Conservation (phyloP, 768 basidiomycete genomes). For the Rhizopogon rudus region DNA sequence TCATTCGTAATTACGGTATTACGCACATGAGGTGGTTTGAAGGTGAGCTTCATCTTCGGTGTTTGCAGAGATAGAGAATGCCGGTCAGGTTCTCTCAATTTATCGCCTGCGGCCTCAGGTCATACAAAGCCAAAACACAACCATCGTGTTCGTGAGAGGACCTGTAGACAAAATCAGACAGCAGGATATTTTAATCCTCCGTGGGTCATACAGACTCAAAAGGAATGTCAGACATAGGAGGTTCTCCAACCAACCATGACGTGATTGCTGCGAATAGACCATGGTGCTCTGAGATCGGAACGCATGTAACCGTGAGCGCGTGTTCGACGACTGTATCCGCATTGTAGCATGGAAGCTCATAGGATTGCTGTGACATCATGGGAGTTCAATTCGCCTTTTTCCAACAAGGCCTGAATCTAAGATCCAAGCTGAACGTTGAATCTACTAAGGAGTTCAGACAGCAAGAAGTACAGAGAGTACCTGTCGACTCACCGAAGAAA, state of each 20-base stretch:
- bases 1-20: constrained; percentile 8
- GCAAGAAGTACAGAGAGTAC: too few species aligned
- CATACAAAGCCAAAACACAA: too few species aligned
- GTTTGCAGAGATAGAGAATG: not conserved
- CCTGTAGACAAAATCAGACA: not conserved
- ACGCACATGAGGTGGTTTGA: constrained; percentile 2
- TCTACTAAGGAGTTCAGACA: too few species aligned
- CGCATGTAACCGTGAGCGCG: not conserved
- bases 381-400: too few species aligned
- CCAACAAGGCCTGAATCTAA: too few species aligned
- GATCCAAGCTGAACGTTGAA: too few species aligned
- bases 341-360: too few species aligned
- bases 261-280: too few species aligned
- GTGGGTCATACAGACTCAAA: not conserved
- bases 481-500: too few species aligned
- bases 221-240: not conserved
- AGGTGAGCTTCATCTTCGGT: not conserved
- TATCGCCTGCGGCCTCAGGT: not conserved
- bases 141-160: not conserved
- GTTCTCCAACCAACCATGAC: too few species aligned
- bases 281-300: not conserved
- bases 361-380: too few species aligned
- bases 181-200: not conserved
- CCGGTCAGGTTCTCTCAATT: not conserved
- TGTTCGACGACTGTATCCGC: not conserved